Conservation (phyloP, 345 rosid genomes). For the Dipteronia dyeriana region DNA sequence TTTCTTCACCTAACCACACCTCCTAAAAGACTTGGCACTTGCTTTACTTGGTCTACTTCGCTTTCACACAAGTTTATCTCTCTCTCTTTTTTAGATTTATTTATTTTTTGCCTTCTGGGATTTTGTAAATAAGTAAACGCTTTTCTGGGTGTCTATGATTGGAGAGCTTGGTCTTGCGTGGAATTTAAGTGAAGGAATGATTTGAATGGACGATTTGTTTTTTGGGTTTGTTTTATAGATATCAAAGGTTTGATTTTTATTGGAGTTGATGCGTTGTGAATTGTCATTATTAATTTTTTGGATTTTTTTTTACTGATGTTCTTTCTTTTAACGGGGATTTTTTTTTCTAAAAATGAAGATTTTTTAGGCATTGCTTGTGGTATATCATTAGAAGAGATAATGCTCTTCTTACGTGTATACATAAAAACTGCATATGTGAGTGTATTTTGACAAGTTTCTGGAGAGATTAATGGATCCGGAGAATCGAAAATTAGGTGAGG, state of each 20-base stretch:
- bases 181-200: slow-evolving; percentile 19
- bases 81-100: neutral
- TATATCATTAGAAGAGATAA: neutral
- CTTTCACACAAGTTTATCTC: neutral
- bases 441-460: slow-evolving; percentile 10
- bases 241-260: slow-evolving; percentile 19
- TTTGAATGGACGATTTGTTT: slow-evolving; percentile 23
- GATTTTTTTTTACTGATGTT: slow-evolving; percentile 6
- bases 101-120: neutral
- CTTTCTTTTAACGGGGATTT: no score
- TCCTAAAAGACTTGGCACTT: neutral
- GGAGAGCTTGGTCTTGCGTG: slow-evolving; percentile 20
- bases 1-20: slow-evolving; percentile 25
- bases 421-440: neutral
- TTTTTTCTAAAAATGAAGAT: no score
- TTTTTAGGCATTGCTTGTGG: neutral
- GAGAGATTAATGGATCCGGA: slow-evolving; percentile 41
- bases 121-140: neutral
- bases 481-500: slow-evolving; percentile 17
- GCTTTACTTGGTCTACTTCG: neutral
- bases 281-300: slow-evolving; percentile 2
- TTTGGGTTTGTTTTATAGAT: slow-evolving; percentile 20
- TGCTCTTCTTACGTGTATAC: neutral
- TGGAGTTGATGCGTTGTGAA: slow-evolving; percentile 15
- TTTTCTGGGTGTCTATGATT: slow-evolving; percentile 5